Evolutionary conservation across 2,329 filamentous ascomycete genomes (phyloP), one percentile per base, ranked within the genome.

Genomic region (Coniella lustricola): DNA sequence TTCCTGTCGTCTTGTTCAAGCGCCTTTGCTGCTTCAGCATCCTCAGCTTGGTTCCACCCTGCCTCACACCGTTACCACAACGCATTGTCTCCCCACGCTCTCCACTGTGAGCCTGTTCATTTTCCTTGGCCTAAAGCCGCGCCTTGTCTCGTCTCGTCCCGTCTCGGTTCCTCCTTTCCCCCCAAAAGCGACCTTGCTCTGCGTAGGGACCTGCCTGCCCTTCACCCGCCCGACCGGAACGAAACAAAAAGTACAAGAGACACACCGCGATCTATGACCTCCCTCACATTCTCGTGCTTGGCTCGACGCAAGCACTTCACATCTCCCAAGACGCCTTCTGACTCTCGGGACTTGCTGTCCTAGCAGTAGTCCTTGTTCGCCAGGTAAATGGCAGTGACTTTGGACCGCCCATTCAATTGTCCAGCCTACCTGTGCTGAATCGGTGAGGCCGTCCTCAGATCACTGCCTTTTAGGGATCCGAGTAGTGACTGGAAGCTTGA

Each of bases 401-500:
- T 49, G 34, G 41, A 50, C 41, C 18, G 25, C 54, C 44, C 55
- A 55, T 56, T 56, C 49, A 51, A 49, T 50, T 52, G 46, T 45
- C 43, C 43, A 35, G 46, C 44, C 46, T 49, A 16, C 51, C 53
- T 52, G 56, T 58, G 53, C 57, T 56, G 52, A 57, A 40, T 51
- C 54, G 55, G 49, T 48, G 46, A 52, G 51, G 44, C 44, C 22
- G 33, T 42, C 46, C 38, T 37, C 35, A 20, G 31, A 40, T 38
- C 50, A 46, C 54, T 51, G 35, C 31, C 22, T 37, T 32, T 22
- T 35, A 34, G 54, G 55, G 45, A 49, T 52, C 62, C 63, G 68
- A 68, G 65, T 67, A 70, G 72, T 74, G 66, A 70, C 56, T 73
- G 71, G 69, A 70, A 71, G 63, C 64, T 63, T 60, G 62, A 59